These are phyloP conservation scores for Plantago elongata DNA, from an alignment of 257 asterid genomes.

Conservation along the genomic window DNA sequence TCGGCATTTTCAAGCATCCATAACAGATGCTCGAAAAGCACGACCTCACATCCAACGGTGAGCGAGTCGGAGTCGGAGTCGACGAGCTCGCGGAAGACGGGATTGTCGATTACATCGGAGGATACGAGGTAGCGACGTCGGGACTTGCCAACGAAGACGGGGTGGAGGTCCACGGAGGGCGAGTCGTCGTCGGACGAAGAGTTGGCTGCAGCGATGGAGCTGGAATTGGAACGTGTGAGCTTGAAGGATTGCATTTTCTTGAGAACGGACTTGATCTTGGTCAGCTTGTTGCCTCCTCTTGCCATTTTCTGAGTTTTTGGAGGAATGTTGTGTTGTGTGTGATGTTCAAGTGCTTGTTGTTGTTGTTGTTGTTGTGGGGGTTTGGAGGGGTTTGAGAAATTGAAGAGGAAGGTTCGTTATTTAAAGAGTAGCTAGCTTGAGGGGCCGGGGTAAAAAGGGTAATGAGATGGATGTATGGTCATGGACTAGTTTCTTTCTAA, in stretches of 20 bases:
- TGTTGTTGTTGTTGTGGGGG: not conserved
- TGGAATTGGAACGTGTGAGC: slow-evolving; percentile 43
- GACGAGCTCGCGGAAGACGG: slow-evolving; percentile 79
- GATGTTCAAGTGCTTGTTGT: no score
- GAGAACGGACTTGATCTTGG: slow-evolving; percentile 76
- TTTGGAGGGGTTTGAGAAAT: slow-evolving; percentile 15
- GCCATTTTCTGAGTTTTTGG: slow-evolving; percentile 40
- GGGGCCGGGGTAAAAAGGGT: not conserved
- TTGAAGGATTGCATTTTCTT: slow-evolving; percentile 96
- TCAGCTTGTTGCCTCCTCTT: slow-evolving; percentile 65
- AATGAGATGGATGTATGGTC: not conserved
- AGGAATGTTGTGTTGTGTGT: not conserved
- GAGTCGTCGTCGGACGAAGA: slow-evolving; percentile 34
- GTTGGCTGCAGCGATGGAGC: slow-evolving; percentile 45
- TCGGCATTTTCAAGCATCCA: slow-evolving; percentile 87
- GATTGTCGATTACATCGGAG: slow-evolving; percentile 74
- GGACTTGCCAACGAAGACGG: slow-evolving; percentile 90
- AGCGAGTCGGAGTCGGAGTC: slow-evolving; percentile 29
- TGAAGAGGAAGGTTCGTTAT: slow-evolving; percentile 11
- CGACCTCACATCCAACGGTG: slow-evolving; percentile 79
- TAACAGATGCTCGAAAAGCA: slow-evolving; percentile 79
- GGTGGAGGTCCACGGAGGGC: slow-evolving; percentile 38
- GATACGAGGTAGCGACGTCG: slow-evolving; percentile 73
- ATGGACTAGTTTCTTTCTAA: not conserved
- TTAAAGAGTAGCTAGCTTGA: not conserved